Evolutionary conservation across 805 yeast genomes (phyloP).

Genomic region (Peterozyma toletana): DNA sequence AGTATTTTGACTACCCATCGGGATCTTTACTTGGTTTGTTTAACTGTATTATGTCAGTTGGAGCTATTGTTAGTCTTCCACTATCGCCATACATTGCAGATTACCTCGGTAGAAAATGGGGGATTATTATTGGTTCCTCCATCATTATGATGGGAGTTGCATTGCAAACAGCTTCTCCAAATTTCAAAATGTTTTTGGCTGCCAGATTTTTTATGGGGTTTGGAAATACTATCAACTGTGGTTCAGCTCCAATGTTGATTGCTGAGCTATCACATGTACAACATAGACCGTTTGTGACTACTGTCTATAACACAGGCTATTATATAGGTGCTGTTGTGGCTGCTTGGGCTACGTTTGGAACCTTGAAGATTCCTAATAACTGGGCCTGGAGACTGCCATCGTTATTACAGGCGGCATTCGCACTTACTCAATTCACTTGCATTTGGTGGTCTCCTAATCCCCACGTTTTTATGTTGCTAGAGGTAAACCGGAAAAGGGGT

Average conservation of each 20-base stretch:
- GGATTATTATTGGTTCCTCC: constrained; percentile 3
- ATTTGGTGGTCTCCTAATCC: constrained; percentile 35
- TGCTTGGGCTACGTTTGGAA: constrained; percentile 44
- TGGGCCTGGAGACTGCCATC: constrained; percentile 21
- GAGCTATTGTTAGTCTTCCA: constrained; percentile 24
- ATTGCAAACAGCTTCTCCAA: constrained; percentile 10
- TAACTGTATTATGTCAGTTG: constrained; percentile 32
- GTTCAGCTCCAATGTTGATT: constrained; percentile 35
- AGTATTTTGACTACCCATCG: constrained; percentile 28
- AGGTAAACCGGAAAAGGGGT: constrained; percentile 33
- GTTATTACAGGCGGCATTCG: constrained; percentile 27
- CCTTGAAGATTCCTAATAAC: constrained; percentile 12
- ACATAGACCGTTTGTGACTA: constrained; percentile 28
- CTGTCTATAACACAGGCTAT: constrained; percentile 42
- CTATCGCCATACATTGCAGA: constrained; percentile 25
- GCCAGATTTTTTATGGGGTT: constrained; percentile 36
- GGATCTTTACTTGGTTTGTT: constrained; percentile 32
- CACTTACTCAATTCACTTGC: constrained; percentile 22
- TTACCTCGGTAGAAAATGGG: constrained; percentile 30
- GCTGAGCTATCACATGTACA: constrained; percentile 38
- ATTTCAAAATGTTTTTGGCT: constrained; percentile 24
- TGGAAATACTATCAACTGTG: constrained; percentile 29
- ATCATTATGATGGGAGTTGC: constrained; percentile 4
- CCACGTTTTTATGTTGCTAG: constrained; percentile 36
- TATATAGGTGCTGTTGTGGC: constrained; percentile 47